Conservation (phyloP, 2,329 filamentous ascomycete species). For the Hortaea werneckii region DNA sequence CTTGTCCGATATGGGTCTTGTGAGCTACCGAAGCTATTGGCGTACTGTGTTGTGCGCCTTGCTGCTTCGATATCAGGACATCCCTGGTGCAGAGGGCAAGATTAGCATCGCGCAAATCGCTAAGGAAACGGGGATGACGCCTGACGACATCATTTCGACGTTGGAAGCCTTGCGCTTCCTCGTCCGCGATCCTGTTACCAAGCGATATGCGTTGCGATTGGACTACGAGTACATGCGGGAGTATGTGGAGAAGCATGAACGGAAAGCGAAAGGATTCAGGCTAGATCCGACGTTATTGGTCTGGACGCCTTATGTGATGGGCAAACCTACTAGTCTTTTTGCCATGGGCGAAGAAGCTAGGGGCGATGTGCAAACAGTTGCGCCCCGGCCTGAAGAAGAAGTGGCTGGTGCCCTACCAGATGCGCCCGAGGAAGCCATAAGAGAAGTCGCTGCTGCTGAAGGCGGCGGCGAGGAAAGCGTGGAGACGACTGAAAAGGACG, state of each 20-base stretch:
- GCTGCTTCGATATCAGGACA: slow-evolving; percentile 52
- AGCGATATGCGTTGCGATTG: slow-evolving; percentile 78
- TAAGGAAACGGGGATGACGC: slow-evolving; percentile 84
- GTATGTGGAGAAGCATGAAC: slow-evolving; percentile 81
- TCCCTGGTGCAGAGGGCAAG: slow-evolving; percentile 1
- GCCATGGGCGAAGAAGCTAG: slow-evolving; percentile 28
- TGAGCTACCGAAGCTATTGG: slow-evolving; percentile 98
- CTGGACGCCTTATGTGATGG: slow-evolving; percentile 98
- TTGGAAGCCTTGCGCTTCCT: slow-evolving; percentile 83
- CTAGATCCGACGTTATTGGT: slow-evolving; percentile 71
- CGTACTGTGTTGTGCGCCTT: slow-evolving; percentile 79
- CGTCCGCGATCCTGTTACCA: slow-evolving; percentile 79
- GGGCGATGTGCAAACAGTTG: slow-evolving; percentile 62
- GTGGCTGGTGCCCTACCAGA: slow-evolving; percentile 21
- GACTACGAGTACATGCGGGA: slow-evolving; percentile 77
- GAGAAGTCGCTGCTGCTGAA: slow-evolving; percentile 20
- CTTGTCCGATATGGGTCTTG: slow-evolving; percentile 91
- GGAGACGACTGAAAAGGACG: slow-evolving; percentile 6
- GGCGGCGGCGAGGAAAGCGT: background rate
- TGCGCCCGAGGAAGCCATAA: slow-evolving; percentile 30
- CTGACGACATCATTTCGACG: slow-evolving; percentile 90
- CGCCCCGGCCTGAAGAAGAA: slow-evolving; percentile 65
- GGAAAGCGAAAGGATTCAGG: slow-evolving; percentile 68
- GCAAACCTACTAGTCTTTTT: slow-evolving; percentile 42
- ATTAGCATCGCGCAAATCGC: slow-evolving; percentile 58